A percentile compares a stretch with the other conserved stretches of the same genome.
phyloP scores from a whole-genome alignment of 495 filamentous ascomycete genomes.

The Alectoria sarmentosa region DNA sequence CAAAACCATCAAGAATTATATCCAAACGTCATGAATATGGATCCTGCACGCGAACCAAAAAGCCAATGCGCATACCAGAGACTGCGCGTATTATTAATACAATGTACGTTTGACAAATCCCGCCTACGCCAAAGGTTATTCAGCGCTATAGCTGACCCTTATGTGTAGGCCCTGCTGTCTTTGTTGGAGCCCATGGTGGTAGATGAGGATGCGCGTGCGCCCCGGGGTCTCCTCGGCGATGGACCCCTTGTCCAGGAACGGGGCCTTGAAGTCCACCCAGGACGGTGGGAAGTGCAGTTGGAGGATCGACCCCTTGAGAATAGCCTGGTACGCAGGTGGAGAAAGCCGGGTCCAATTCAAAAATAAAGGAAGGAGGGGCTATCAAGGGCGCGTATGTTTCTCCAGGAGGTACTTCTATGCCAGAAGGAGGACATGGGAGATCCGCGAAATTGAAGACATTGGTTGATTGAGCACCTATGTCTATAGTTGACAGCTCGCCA shows the following conservation, averaged over 20 bases:
- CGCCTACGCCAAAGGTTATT: background rate
- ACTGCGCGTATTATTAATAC: background rate
- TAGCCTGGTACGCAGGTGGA: background rate
- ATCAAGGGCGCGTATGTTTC: background rate
- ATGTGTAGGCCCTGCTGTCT: background rate
- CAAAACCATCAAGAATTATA: background rate
- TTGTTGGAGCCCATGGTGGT: background rate
- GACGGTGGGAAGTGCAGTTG: background rate
- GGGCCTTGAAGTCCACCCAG: background rate
- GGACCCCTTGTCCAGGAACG: background rate
- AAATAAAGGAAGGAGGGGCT: background rate
- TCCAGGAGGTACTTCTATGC: background rate
- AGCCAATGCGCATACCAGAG: background rate
- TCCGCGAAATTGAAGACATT: slow-evolving; percentile 5
- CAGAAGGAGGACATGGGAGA: slow-evolving; percentile 2
- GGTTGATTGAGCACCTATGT: background rate
- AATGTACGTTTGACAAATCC: background rate
- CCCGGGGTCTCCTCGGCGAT: background rate
- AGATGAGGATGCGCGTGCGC: background rate
- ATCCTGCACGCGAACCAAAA: background rate
- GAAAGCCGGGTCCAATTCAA: background rate
- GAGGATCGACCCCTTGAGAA: slow-evolving; percentile 4
- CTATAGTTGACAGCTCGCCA: background rate
- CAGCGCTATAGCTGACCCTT: background rate
- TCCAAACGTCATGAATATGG: background rate